Evolutionary conservation across 1,284 basidiomycete species (phyloP), one percentile per base, ranked within the genome.

Genomic region (Anthracocystis setariae): DNA sequence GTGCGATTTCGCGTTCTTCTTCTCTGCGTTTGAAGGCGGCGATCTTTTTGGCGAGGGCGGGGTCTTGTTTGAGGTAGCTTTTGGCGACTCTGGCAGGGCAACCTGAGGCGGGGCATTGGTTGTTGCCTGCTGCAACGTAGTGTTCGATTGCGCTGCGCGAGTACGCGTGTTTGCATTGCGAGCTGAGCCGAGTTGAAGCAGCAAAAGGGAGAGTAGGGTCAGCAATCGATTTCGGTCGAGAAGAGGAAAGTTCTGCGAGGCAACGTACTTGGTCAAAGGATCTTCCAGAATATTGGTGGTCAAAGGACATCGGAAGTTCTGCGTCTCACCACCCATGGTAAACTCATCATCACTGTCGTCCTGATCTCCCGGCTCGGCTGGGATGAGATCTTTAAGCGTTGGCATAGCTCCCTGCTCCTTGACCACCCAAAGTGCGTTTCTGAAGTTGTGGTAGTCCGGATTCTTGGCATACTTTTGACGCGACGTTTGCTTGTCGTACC

Each of bases 301-400:
- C 20, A 79, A 46, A 1, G 79, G 79, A 44, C 79, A 80, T 17
- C 73, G 58, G 65, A 73, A 79, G 50, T 78, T 66, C 25, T 66
- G 69, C 23, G 56, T 52, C 2, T 45, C 40, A 17, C 74, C 77
- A 17, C 79, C 77, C 13, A 72, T 53, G 5, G 70, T 57, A 23
- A 79, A 61, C 0, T 79, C 77, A 9, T 79, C 75, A 53, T 73
- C 76, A 7, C 56, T 62, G 29, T 74, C 72, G 13, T 62, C 62
- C 21, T 56, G 61, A 17, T 65, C 66, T 5, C 54, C 56, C 2
- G 59, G 40, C 27, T 68, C 63, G 5, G 62, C 58, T 1, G 73
- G 68, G 45, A 80, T 67, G 37, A 79, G 43, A 32, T 80, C 78
- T 13, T 46, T 52, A 0, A 80, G 52, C 1, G 66, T 61, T 15